phyloP scores from a whole-genome alignment of 176 grass and related monocot genomes.

The Zoysia japonica region DNA sequence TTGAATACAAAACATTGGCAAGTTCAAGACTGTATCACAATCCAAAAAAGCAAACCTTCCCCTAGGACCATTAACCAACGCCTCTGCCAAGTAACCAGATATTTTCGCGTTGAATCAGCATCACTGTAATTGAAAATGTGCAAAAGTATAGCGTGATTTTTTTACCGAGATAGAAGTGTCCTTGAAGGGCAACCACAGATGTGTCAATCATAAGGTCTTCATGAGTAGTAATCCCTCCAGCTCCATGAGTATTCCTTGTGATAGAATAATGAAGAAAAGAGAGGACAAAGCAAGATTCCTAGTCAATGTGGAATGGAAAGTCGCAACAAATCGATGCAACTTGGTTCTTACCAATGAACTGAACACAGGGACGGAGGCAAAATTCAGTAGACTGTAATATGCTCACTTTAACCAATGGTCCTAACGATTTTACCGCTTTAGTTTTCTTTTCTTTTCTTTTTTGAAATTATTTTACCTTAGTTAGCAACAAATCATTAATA shows the following conservation, averaged over 20 bases:
- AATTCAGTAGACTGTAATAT: conserved; percentile 3
- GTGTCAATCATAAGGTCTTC: conserved; percentile 56
- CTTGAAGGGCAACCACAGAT: conserved; percentile 52
- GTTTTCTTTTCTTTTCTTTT: too few relatives aligned
- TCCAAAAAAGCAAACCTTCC: conserved; percentile 61
- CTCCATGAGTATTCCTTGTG: conserved; percentile 51
- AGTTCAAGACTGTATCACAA: conserved; percentile 54
- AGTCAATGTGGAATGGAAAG: conserved; percentile 1
- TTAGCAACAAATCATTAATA: conserved; percentile 20
- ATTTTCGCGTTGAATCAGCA: conserved; percentile 19
- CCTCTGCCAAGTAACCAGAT: conserved; percentile 51
- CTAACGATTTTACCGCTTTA: neutral
- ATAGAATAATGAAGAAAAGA: conserved; percentile 25
- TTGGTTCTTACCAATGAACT: neutral
- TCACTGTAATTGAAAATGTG: conserved; percentile 4
- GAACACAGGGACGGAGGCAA: neutral
- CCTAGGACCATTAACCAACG: conserved; percentile 67
- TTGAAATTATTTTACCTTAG: neutral
- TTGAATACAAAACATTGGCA: conserved; percentile 88
- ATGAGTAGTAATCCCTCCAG: conserved; percentile 45
- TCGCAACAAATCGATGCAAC: neutral
- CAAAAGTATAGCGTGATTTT: conserved; percentile 23
- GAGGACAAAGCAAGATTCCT: neutral
- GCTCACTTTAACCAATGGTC: neutral
- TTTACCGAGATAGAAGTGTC: conserved; percentile 66